These are phyloP conservation scores for Cubamyces lactineus DNA, from an alignment of 768 basidiomycete genomes.

Conservation along the genomic window DNA sequence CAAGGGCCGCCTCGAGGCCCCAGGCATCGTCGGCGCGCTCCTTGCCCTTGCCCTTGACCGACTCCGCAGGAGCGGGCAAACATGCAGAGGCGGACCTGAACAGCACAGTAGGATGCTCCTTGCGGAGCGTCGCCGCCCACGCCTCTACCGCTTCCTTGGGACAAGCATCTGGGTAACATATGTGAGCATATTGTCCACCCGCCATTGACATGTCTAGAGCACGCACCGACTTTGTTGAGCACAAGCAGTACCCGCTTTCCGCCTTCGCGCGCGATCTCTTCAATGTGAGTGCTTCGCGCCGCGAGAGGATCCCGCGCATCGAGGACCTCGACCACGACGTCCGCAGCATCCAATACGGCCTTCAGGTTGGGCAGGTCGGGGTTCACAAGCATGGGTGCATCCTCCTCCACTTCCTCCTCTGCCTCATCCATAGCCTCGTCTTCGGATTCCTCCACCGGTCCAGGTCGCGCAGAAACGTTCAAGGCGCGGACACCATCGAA, in stretches of 20 bases:
- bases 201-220: neutral
- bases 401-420: conserved; percentile 43
- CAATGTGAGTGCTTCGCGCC: conserved; percentile 66
- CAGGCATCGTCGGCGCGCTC: conserved; percentile 55
- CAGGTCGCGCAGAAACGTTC: neutral
- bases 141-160: conserved; percentile 74
- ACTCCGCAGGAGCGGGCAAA: conserved; percentile 43
- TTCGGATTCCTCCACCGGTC: conserved; percentile 17
- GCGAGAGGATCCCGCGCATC: conserved; percentile 84
- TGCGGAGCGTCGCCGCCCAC: conserved; percentile 69
- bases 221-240: conserved; percentile 86
- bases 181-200: neutral
- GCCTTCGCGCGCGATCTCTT: conserved; percentile 49
- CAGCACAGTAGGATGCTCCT: conserved; percentile 62
- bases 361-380: conserved; percentile 62
- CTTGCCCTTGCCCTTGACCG: conserved; percentile 23
- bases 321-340: conserved; percentile 79
- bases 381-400: conserved; percentile 64
- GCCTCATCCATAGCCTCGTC: conserved; percentile 30
- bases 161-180: conserved; percentile 59
- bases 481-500: conserved; percentile 52
- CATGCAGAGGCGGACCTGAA: conserved; percentile 77
- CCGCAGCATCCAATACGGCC: conserved; percentile 73
- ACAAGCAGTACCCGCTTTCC: conserved; percentile 64
- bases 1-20: conserved; percentile 57